These are phyloP conservation scores for Leptographium lundbergii DNA, from an alignment of 2,329 filamentous ascomycete genomes.

Conservation along the genomic window DNA sequence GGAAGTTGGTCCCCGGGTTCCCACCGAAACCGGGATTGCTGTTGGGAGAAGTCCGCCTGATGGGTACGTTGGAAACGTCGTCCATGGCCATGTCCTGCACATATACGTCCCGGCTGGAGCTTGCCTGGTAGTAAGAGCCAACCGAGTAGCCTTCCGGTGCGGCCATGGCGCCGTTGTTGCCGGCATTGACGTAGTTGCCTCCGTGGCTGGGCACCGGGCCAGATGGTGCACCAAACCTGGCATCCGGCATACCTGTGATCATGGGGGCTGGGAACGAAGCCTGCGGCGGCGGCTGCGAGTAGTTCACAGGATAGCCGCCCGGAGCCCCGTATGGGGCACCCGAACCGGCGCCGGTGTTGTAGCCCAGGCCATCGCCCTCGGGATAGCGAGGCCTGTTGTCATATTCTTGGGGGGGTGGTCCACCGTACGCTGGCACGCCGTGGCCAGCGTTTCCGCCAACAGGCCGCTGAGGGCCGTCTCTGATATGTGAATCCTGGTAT, in stretches of 20 bases:
- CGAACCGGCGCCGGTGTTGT: slow-evolving; percentile 20
- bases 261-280: background rate
- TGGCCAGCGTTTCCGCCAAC: slow-evolving; percentile 10
- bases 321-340: slow-evolving; percentile 1
- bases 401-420: slow-evolving; percentile 10
- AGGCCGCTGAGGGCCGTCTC: slow-evolving; percentile 9
- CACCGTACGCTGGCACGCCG: slow-evolving; percentile 6
- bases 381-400: slow-evolving; percentile 36
- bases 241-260: slow-evolving; percentile 2
- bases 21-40: slow-evolving; percentile 1
- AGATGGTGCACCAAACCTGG: slow-evolving; percentile 4
- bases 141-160: slow-evolving; percentile 8
- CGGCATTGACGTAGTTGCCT: background rate
- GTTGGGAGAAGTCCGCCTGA: slow-evolving; percentile 7
- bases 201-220: background rate
- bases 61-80: slow-evolving; percentile 3
- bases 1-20: slow-evolving; percentile 4
- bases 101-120: slow-evolving; percentile 5
- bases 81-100: slow-evolving; percentile 10
- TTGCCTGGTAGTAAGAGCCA: slow-evolving; percentile 8
- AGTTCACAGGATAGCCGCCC: background rate
- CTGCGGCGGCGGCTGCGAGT: background rate
- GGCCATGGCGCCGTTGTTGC: background rate
- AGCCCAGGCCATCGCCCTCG: slow-evolving; percentile 35
- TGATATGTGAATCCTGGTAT: slow-evolving; percentile 35